Conservation (phyloP, 108 stramenopile species). For the Nitzschia sp. region DNA sequence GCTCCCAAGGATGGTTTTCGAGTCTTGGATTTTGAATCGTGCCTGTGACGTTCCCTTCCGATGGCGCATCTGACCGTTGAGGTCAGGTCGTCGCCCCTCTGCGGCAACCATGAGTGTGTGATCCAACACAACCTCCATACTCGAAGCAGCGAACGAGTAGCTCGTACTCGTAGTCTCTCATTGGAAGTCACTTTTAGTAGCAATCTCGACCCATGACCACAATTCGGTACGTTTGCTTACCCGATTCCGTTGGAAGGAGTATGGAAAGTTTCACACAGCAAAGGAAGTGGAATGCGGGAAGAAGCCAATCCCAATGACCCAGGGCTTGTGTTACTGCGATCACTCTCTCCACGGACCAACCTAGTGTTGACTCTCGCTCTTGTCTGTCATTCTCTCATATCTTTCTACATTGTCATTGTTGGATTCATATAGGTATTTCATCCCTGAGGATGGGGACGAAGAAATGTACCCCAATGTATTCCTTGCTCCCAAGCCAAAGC, state of each 20-base stretch:
- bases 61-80: background rate
- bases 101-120: background rate
- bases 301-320: no score
- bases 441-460: constrained; percentile 93
- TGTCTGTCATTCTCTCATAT: background rate
- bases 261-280: no score
- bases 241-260: background rate
- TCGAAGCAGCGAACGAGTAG: background rate
- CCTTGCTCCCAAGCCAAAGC: constrained; percentile 77
- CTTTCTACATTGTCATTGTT: background rate
- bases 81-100: background rate
- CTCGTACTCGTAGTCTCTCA: background rate
- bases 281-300: no score
- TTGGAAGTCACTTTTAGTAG: background rate
- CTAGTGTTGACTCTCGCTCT: background rate
- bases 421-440: constrained; percentile 70
- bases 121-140: background rate
- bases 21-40: no score
- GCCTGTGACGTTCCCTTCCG: no score
- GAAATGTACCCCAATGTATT: constrained; percentile 92
- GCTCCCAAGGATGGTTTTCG: no score
- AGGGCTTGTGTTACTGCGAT: background rate
- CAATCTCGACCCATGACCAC: constrained; percentile 5
- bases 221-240: constrained; percentile 5
- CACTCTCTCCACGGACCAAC: background rate